These are phyloP conservation scores for Termitomyces heimii DNA, from an alignment of 768 basidiomycete genomes.

Conservation along the genomic window DNA sequence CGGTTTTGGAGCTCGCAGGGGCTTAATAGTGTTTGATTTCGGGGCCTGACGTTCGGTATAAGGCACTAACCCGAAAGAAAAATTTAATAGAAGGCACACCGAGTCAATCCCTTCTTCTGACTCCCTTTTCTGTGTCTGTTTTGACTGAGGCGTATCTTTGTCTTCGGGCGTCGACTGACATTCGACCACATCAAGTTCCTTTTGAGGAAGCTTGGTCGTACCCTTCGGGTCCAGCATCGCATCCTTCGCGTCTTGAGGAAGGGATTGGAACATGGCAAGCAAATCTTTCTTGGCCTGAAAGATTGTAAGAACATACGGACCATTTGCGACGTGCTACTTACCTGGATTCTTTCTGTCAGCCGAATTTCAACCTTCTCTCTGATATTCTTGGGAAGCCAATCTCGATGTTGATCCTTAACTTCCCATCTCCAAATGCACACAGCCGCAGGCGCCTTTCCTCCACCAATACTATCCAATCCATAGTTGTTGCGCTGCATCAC, in stretches of 20 bases:
- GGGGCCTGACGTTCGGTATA: background rate
- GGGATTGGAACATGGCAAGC: conserved; percentile 43
- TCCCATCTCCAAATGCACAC: conserved; percentile 87
- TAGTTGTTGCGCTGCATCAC: conserved; percentile 74
- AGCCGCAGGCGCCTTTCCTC: conserved; percentile 52
- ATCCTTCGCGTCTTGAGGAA: conserved; percentile 52
- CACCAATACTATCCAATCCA: conserved; percentile 54
- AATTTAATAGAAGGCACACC: conserved; percentile 19
- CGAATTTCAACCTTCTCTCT: conserved; percentile 58
- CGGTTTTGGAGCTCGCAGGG: conserved; percentile 42
- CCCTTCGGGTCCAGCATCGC: conserved; percentile 51
- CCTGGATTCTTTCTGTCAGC: conserved; percentile 60
- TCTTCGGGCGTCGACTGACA: conserved; percentile 19
- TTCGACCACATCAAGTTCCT: conserved; percentile 23
- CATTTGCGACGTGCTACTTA: conserved; percentile 20
- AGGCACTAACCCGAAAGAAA: background rate
- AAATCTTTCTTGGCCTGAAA: conserved; percentile 56
- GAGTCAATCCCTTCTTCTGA: conserved; percentile 33
- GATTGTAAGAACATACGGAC: background rate
- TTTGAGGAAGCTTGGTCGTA: conserved; percentile 25
- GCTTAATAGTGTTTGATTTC: conserved; percentile 12
- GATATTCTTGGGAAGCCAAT: conserved; percentile 64
- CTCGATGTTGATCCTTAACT: conserved; percentile 48
- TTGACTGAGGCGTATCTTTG: conserved; percentile 21
- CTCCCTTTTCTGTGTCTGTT: conserved; percentile 28